Percentiles rank a stretch among this genome's conserved stretches.
phyloP scores from a whole-genome alignment of 768 basidiomycete species.

The Xanthoconium stramineum region DNA sequence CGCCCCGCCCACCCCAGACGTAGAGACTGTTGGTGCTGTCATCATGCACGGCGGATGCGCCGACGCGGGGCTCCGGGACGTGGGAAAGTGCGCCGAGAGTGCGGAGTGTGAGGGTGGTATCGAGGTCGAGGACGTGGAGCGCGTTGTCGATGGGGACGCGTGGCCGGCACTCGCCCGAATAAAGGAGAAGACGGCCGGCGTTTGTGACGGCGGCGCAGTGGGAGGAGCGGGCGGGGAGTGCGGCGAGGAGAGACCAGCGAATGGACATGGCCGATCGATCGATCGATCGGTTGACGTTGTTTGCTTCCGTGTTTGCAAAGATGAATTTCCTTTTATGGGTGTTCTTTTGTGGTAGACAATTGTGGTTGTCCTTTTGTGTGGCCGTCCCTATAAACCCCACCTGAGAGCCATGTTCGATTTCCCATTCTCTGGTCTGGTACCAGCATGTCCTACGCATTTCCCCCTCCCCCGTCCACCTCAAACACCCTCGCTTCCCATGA shows the following conservation, averaged over 20 bases:
- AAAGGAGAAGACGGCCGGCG: constrained; percentile 32
- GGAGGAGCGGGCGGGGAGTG: constrained; percentile 37
- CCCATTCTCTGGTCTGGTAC: constrained; percentile 26
- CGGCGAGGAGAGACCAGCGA: constrained; percentile 29
- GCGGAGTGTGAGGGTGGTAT: constrained; percentile 11
- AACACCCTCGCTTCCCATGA: constrained; percentile 51
- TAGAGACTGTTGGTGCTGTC: constrained; percentile 26
- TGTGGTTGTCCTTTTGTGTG: constrained; percentile 20
- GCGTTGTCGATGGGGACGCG: constrained; percentile 39
- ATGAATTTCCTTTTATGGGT: not conserved
- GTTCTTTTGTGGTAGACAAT: constrained; percentile 1
- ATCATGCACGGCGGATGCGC: constrained; percentile 23
- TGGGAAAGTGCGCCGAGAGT: constrained; percentile 12
- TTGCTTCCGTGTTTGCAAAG: too few species aligned
- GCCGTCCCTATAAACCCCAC: constrained; percentile 11
- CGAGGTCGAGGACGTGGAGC: constrained; percentile 27
- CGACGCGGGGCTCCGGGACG: constrained; percentile 21
- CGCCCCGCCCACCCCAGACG: constrained; percentile 47
- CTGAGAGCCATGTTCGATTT: too few species aligned
- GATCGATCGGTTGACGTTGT: too few species aligned
- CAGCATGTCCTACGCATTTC: constrained; percentile 8
- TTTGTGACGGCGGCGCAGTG: constrained; percentile 35
- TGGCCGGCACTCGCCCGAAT: constrained; percentile 44
- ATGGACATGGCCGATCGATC: not conserved
- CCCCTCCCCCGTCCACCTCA: constrained; percentile 52